Base-by-base conservation (phyloP, 345 rosid species). In the Ceriops zippeliana region DNA sequence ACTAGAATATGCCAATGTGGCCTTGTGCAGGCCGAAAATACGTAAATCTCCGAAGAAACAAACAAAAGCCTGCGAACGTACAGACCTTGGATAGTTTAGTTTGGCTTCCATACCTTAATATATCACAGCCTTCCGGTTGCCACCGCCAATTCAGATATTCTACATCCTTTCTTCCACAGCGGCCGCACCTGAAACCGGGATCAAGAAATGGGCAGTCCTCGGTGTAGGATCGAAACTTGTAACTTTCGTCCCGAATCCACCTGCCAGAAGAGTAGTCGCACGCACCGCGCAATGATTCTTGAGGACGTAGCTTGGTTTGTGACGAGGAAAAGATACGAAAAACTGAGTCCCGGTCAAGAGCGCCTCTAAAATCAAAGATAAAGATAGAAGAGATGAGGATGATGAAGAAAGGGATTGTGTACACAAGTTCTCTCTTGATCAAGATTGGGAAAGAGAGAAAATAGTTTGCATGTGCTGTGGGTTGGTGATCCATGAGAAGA, bases 181-280 rank as follows among this genome's bases (percentile, higher is more conserved):
- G 59, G 1, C 42, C 84, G 63, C 97, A 91, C 5, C 82, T 89
- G 70, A 95, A 91, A 6, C 97, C 99, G 0, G 88, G 85, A 71
- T 91, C 96, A 32, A 91, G 93, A 75, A 93, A 93, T 10, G 81
- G 86, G 85, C 96, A 95, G 42, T 71, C 78, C 47, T 95, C 96
- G 2, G 70, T 63, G 38, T 95, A 87, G 5, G 78, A 56, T 21
- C 30, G 75, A 58, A 47, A 56, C 7, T 73, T 64, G 58, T 52
- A 70, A 34, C 32, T 76, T 28, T 76, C 70, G 28, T 86, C 84
- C 51, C 79, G 77, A 54, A 89, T 87, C 99, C 96, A 91, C 68
- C 69, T 80, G 13, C 99, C 99, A 22, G 68, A 37, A 2, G 85
- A 81, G 71, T 84, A 93, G 72, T 89, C 89, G 51, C 97, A 89